These are phyloP conservation scores for Zasmidium citrigriseum DNA, from an alignment of 2,329 filamentous ascomycete species.

Conservation along the genomic window DNA sequence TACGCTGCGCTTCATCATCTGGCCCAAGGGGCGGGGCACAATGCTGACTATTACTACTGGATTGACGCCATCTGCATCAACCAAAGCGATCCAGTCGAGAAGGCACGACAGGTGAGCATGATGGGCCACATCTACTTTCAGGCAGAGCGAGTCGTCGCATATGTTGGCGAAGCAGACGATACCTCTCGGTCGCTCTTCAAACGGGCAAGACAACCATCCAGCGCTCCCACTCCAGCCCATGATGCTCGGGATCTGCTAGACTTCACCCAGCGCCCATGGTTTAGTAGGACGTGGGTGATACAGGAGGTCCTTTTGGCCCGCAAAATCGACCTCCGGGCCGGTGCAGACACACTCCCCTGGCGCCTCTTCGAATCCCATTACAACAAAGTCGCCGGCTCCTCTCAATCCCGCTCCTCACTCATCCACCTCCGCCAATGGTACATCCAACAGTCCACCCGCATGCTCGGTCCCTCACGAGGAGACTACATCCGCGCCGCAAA, in stretches of 20 bases:
- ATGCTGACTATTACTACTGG: not conserved
- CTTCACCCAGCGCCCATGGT: conserved; percentile 1
- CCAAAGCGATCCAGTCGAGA: conserved; percentile 1
- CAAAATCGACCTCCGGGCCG: not conserved
- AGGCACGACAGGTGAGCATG: not conserved
- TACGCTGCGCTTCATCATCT: not conserved
- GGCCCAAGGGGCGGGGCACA: not conserved
- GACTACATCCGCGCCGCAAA: not conserved
- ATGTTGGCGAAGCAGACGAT: conserved; percentile 1
- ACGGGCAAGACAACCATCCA: not conserved
- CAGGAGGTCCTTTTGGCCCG: conserved; percentile 3
- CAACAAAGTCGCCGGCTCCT: not conserved
- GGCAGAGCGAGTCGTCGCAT: not conserved
- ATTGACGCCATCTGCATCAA: conserved; percentile 9
- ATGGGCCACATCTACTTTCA: conserved; percentile 3
- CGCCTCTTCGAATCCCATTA: not conserved
- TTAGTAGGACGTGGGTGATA: conserved; percentile 2
- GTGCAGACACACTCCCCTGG: not conserved
- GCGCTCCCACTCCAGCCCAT: not conserved
- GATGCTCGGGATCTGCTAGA: not conserved
- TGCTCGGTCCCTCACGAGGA: not conserved
- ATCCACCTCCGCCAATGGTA: not conserved
- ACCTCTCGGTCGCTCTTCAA: not conserved
- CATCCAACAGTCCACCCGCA: not conserved
- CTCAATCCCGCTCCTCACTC: not conserved